Evolutionary conservation across 2,329 filamentous ascomycete genomes (phyloP), one percentile per base, ranked within the genome.

Genomic region (Ilyonectria destructans): DNA sequence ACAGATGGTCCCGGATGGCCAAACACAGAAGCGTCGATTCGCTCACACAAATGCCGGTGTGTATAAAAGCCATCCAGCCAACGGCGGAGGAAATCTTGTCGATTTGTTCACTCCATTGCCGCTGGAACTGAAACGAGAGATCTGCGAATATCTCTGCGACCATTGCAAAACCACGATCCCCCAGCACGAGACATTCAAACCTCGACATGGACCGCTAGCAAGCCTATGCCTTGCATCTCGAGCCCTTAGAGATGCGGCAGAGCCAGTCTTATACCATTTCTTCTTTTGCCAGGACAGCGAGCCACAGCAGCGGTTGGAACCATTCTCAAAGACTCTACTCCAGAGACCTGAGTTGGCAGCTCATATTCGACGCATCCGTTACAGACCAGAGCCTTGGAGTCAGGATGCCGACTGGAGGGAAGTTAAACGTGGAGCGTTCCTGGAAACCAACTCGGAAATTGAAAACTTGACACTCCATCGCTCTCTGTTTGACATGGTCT

Each of bases 121-220:
- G 15, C 4, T 9, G 8, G 51, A 62, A 6, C 21, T 62, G 23
- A 48, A 29, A 23, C 17, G 6, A 4, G 49, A 88, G 85, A 0
- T 87, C 85, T 2, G 79, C 85, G 51, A 58, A 7, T 57, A 57
- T 15, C 40, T 63, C 33, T 58, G 61, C 46, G 21, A 35, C 19
- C 54, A 67, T 17, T 63, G 48, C 37, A 46, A 15, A 2, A 43
- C 5, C 5, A n/a, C 15, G 1, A 43, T 43, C 4, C 17, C 40
- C n/a, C 15, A 43, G 7, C 15, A 43, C 7, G 17, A 6, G 6
- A 2, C 15, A 17, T n/a, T 43, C 15, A 8, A 43, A 3, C 15
- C 40, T 40, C 15, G 15, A 1, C 5, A 43, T 19, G 17, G 1
- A 15, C 43, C 58, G 4, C 40, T 61, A 9, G 23, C 31, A 10